Evolutionary conservation across 148 eudicot genomes (phyloP), one percentile per base, ranked within the genome.

Genomic region (Spergularia marina): DNA sequence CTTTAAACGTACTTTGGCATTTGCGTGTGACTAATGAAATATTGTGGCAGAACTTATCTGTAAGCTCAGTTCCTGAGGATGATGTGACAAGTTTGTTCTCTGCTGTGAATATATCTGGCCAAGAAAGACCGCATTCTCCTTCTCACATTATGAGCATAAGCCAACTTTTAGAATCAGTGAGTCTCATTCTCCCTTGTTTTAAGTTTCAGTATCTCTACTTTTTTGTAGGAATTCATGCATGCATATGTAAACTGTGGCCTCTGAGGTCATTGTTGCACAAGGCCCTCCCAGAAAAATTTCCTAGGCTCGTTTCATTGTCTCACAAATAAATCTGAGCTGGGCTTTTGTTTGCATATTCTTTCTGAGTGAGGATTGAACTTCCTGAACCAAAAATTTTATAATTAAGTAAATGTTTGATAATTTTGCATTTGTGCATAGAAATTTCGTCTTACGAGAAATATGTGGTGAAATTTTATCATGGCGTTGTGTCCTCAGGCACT

Each of bases 91-190:
- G 94, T 80, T 82, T 84, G 75, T 82, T 90, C 52, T 89, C 97
- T 67, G 86, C 78, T 71, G 71, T 87, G 64, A 91, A 94, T 70
- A 65, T 86, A 75, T 62, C 88, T 12, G 84, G 85, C 77, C 84
- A 89, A 68, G 83, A 66, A 68, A 74, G 81, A 53, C 82, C 93
- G 7, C 62, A 82, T 65, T 82, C 89, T 40, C 86, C 88, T 77
- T 77, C 92, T 75, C 89, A 86, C 62, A 82, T 91, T 55, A 87
- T 95, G 83, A 89, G 96, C 89, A 87, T 95, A 16, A 96, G 98
- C 41, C 91, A 95, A 80, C 96, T 95, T 75, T 83, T 92, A 62
- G 97, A 95, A 92, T 95, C 94, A 54, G 98, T 92, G 80, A 86
- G 64, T 71, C 62, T 40, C 63, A 73, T 40, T 25, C 61, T 44